These are phyloP conservation scores for Nitzschia sp. DNA, from an alignment of 108 stramenopile genomes.

Conservation along the genomic window DNA sequence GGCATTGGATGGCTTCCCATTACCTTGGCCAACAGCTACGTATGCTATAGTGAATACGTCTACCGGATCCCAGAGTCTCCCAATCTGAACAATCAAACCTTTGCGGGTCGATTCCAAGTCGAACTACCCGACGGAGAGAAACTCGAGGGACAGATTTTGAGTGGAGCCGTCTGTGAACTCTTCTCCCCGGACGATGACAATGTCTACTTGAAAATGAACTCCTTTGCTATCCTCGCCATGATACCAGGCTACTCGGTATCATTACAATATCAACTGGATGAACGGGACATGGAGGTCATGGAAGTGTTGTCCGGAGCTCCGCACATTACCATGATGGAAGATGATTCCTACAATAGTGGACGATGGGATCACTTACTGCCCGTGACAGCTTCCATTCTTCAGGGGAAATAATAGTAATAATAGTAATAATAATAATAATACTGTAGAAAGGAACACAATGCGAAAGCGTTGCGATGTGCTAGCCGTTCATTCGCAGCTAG, in stretches of 20 bases:
- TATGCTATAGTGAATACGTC: constrained; percentile 4
- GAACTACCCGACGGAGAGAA: background rate
- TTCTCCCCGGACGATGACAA: background rate
- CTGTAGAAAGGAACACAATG: too few relatives aligned
- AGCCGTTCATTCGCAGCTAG: too few relatives aligned
- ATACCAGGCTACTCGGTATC: constrained; percentile 13
- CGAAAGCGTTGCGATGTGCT: too few relatives aligned
- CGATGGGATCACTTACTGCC: constrained; percentile 4
- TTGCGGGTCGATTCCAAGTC: background rate
- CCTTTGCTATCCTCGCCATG: background rate
- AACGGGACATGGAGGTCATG: constrained; percentile 5
- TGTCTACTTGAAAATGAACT: constrained; percentile 1
- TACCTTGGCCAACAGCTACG: background rate
- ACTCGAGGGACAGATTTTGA: background rate
- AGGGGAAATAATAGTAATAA: too few relatives aligned
- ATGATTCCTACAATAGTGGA: constrained; percentile 4
- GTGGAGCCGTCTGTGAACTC: constrained; percentile 2
- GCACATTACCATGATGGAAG: background rate
- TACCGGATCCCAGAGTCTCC: constrained; percentile 1
- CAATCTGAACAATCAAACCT: background rate
- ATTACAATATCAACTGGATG: constrained; percentile 3
- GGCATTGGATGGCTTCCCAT: constrained; percentile 17
- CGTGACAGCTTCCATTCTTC: background rate
- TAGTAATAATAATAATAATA: too few relatives aligned
- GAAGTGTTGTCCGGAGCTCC: background rate